A percentile compares a stretch with the other conserved stretches of the same genome.
Evolutionary conservation across 352 stramenopile genomes (phyloP).

Genomic region (Pythium scleroteichum): DNA sequence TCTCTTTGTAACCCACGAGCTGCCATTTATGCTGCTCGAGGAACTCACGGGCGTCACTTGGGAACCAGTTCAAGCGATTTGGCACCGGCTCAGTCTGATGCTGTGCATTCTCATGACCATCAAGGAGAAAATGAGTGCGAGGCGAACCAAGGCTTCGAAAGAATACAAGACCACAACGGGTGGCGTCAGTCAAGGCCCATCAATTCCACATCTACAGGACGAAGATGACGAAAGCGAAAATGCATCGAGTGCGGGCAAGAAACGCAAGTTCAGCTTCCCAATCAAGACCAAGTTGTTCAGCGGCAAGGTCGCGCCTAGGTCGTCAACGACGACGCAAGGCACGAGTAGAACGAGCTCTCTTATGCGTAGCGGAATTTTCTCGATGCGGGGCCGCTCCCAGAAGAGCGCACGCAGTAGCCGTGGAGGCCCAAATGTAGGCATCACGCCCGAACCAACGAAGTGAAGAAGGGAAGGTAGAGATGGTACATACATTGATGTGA

Average conservation of each 20-base stretch:
- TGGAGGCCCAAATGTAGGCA: too few relatives aligned
- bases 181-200: not conserved
- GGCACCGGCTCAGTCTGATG: slow-evolving; percentile 36
- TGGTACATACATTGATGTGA: too few relatives aligned
- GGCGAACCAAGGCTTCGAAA: not conserved
- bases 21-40: slow-evolving; percentile 27
- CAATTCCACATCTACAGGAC: not conserved
- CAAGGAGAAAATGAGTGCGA: slow-evolving; percentile 8
- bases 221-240: slow-evolving; percentile 1
- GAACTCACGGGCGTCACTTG: slow-evolving; percentile 31
- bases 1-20: slow-evolving; percentile 30
- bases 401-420: too few relatives aligned
- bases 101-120: slow-evolving; percentile 37
- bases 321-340: too few relatives aligned
- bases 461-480: too few relatives aligned
- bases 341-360: not conserved
- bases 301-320: too few relatives aligned
- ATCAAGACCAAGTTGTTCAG: too few relatives aligned
- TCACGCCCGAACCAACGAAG: too few relatives aligned
- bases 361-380: not conserved
- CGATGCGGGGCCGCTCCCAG: too few relatives aligned
- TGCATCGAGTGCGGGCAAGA: not conserved
- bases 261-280: not conserved
- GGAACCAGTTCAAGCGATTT: slow-evolving; percentile 41
- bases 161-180: slow-evolving; percentile 2